Base-by-base conservation (phyloP, 2,329 filamentous ascomycete species). In the Cercospora sp. region DNA sequence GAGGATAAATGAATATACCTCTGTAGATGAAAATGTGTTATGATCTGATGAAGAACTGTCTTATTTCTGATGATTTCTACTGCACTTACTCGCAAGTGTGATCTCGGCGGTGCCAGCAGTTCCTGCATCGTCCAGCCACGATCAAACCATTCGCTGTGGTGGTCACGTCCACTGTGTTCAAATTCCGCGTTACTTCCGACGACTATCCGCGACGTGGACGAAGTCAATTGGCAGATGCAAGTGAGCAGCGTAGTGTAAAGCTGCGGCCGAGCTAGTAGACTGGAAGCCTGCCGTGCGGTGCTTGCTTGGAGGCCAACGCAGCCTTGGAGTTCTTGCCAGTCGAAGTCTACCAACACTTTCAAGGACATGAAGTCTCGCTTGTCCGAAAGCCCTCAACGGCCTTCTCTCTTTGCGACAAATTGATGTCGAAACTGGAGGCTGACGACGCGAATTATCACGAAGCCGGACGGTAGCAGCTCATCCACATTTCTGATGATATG, bases 11-110 rank as follows among this genome's bases (percentile, higher is more conserved):
- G 18, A 39, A 60, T 23, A 60, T 60, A 60, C 57, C 57, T 31
- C 57, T 60, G 33, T 60, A 60, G 57, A 60, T 60, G 57, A 60
- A 60, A 51, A 51, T 36, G 57, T 60, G 30, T 60, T 60, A 60
- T 36, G 57, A 60, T 30, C 57, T 60, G n/a, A 36, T 30, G 33
- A 36, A 31, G 18, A 31, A 33, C 10, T 58, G 55, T 58, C 55
- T 58, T 20, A 20, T 20, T 26, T 18, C 55, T 9, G 16, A 39
- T 8, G 5, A 39, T 39, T 5, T 39, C 36, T 39, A 39, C 36
- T 5, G 16, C 16, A 7, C 1, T 39, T 8, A 39, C 36, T 39
- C 36, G 36, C 36, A 16, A 16, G 33, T 36, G 33, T 36, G 4
- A 3, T 36, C 5, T 16, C 5, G 33, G 16, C 33, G 13, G 33